Conservation (phyloP, 2,329 filamentous ascomycete genomes). For the Colletotrichum sp. region DNA sequence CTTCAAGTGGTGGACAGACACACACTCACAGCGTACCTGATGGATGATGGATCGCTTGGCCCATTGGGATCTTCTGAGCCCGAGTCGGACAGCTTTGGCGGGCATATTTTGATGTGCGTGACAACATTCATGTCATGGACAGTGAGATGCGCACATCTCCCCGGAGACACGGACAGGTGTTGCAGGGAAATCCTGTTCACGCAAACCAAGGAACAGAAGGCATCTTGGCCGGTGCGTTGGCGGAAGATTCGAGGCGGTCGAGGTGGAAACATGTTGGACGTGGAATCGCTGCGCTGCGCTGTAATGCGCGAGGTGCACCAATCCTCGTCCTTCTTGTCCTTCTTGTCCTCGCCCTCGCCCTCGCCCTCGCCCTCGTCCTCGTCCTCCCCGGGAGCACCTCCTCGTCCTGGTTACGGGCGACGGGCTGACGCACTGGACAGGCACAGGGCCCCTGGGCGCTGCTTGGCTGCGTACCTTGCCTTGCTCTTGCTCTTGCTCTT, state of each 20-base stretch:
- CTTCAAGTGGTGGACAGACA: neutral
- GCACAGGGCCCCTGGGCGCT: neutral
- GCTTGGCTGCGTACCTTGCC: neutral
- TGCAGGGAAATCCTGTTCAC: neutral
- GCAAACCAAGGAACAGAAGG: neutral
- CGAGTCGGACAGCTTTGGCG: neutral
- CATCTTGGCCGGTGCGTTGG: constrained; percentile 1
- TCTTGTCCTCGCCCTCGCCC: neutral
- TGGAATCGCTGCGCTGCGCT: constrained; percentile 11
- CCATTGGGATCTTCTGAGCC: neutral
- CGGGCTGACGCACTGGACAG: neutral
- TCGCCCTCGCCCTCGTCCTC: neutral
- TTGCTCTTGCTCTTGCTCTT: neutral
- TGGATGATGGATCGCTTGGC: neutral
- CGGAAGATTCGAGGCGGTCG: neutral
- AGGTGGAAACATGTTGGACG: constrained; percentile 8
- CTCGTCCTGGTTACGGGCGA: neutral
- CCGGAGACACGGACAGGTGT: neutral
- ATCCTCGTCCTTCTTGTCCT: neutral
- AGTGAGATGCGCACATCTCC: neutral
- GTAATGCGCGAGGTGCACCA: neutral
- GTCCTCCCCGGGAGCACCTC: neutral
- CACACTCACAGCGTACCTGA: neutral
- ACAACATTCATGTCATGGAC: neutral
- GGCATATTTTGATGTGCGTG: neutral